Evolutionary conservation across 148 eudicot species (phyloP).

Genomic region (Persicaria maculosa): DNA sequence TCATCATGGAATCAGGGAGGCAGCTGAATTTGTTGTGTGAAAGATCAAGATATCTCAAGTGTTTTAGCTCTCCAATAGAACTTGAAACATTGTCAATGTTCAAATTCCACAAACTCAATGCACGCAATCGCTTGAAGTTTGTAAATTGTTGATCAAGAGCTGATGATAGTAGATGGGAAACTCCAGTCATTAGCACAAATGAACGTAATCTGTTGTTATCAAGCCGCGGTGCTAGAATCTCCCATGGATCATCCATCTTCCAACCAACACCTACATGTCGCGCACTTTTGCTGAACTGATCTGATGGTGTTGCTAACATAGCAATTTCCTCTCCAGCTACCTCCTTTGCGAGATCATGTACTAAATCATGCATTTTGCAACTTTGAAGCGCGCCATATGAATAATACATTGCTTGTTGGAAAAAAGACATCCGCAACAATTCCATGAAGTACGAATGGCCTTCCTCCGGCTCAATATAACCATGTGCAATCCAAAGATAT

Average conservation of each 20-base stretch:
- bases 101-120: background rate
- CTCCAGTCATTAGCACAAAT: background rate
- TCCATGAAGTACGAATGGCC: conserved; percentile 15
- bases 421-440: conserved; percentile 24
- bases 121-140: background rate
- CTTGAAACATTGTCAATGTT: background rate
- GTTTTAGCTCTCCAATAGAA: background rate
- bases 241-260: background rate
- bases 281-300: background rate
- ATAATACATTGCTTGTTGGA: conserved; percentile 20
- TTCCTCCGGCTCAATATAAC: background rate
- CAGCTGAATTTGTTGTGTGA: background rate
- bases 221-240: background rate
- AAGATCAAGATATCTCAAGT: conserved; percentile 36
- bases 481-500: conserved; percentile 27
- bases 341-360: conserved; percentile 35
- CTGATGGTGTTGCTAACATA: background rate
- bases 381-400: background rate
- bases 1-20: background rate
- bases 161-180: background rate
- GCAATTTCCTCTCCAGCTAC: conserved; percentile 18
- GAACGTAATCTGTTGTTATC: background rate
- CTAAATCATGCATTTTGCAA: conserved; percentile 37
- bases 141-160: background rate
- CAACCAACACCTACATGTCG: background rate